Evolutionary conservation across 176 grass and related monocot species (phyloP).

Genomic region (Phoenix dactylifera): DNA sequence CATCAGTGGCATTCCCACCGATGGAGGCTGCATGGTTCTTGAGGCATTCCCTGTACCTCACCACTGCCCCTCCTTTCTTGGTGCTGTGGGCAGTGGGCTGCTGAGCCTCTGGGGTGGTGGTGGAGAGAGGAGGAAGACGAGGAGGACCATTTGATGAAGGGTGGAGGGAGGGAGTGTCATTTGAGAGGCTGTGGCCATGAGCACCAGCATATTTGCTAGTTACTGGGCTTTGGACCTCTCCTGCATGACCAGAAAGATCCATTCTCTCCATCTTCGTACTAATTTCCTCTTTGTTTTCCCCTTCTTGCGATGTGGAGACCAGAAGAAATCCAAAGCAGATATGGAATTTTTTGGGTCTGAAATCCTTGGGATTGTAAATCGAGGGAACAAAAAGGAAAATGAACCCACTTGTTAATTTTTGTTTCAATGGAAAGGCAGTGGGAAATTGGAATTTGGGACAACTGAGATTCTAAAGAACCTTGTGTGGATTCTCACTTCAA

Average conservation of each 20-base stretch:
- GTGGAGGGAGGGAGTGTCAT: no score
- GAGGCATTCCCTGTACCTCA: slow-evolving; percentile 14
- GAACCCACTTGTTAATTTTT: no score
- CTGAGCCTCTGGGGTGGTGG: no score
- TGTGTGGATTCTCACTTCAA: neutral
- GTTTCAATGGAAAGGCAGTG: no score
- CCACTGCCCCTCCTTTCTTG: slow-evolving; percentile 3
- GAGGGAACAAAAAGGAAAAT: no score
- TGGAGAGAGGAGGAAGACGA: no score
- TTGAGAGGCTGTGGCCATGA: neutral
- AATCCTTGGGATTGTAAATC: no score
- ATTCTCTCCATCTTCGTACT: neutral
- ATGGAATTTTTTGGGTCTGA: no score
- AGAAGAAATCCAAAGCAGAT: no score
- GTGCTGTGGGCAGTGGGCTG: neutral
- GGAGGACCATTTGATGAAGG: no score
- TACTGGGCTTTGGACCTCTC: slow-evolving; percentile 5
- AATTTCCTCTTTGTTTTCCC: no score
- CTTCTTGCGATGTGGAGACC: no score
- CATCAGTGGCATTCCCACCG: slow-evolving; percentile 10
- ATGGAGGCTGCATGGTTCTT: slow-evolving; percentile 16
- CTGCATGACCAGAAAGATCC: neutral
- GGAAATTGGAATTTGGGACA: neutral
- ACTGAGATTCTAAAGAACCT: neutral
- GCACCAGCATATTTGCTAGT: slow-evolving; percentile 9